Conservation (phyloP, 2,329 filamentous ascomycete genomes). For the Xenosphaeropsis pyriputrescens region DNA sequence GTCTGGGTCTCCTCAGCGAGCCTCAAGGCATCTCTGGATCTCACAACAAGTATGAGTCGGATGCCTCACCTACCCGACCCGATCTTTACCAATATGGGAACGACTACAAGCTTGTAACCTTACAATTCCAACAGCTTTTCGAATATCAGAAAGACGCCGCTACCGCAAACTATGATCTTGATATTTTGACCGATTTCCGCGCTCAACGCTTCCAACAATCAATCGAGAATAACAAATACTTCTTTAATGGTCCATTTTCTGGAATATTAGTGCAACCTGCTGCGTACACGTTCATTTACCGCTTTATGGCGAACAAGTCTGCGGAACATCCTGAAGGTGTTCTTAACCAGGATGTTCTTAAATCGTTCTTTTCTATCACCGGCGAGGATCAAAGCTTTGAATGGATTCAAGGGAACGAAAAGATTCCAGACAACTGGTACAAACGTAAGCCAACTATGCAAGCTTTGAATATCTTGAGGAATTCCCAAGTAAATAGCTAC, state of each 20-base stretch:
- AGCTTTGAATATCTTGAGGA: too few species aligned
- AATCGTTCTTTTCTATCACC: constrained; percentile 14
- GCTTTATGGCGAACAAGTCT: constrained; percentile 28
- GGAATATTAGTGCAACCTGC: constrained; percentile 32
- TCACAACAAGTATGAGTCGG: constrained; percentile 39
- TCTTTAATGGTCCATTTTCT: constrained; percentile 36
- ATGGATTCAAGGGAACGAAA: constrained; percentile 6
- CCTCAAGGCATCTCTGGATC: constrained; percentile 32
- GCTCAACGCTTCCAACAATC: constrained; percentile 29
- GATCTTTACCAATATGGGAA: constrained; percentile 34
- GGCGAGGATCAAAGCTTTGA: constrained; percentile 8
- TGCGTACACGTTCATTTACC: constrained; percentile 27
- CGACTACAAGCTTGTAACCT: constrained; percentile 33
- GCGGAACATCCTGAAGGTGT: constrained; percentile 30
- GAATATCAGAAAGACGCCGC: constrained; percentile 23
- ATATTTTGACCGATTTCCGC: constrained; percentile 26
- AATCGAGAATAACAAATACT: constrained; percentile 33
- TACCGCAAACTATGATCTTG: constrained; percentile 18
- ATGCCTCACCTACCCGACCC: constrained; percentile 34
- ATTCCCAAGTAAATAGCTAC: too few species aligned
- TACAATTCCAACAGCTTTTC: constrained; percentile 32
- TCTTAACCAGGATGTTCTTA: constrained; percentile 18
- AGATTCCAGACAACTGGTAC: constrained; percentile 14
- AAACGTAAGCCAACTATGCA: too few species aligned
- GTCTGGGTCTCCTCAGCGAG: constrained; percentile 16